Evolutionary conservation across 768 basidiomycete genomes (phyloP).

Genomic region (Paxillus ammoniavirescens): DNA sequence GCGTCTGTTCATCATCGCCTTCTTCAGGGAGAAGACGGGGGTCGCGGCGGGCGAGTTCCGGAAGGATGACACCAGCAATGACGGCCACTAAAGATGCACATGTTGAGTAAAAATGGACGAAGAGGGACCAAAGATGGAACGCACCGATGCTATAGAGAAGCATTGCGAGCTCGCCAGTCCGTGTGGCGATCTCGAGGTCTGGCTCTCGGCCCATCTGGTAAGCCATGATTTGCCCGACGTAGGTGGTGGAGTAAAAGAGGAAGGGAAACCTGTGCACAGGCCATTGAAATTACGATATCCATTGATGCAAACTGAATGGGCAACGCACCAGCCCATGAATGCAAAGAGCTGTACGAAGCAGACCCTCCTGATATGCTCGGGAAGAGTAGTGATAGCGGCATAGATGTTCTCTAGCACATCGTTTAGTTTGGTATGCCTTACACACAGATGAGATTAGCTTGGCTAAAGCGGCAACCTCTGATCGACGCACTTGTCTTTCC

Average conservation of each 20-base stretch:
- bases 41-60: slow-evolving; percentile 80
- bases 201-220: slow-evolving; percentile 71
- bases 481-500: slow-evolving; percentile 40
- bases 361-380: slow-evolving; percentile 81
- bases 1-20: slow-evolving; percentile 68
- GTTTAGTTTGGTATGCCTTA: slow-evolving; percentile 49
- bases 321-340: slow-evolving; percentile 89
- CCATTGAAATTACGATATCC: slow-evolving; percentile 8
- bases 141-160: slow-evolving; percentile 85
- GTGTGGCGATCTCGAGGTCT: slow-evolving; percentile 77
- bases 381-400: slow-evolving; percentile 68
- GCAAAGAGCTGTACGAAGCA: slow-evolving; percentile 94
- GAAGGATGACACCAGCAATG: slow-evolving; percentile 75
- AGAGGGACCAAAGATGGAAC: slow-evolving; percentile 2
- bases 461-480: background rate
- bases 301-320: background rate
- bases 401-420: slow-evolving; percentile 82
- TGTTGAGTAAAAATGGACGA: background rate
- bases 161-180: slow-evolving; percentile 86
- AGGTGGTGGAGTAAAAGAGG: slow-evolving; percentile 92
- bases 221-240: slow-evolving; percentile 93
- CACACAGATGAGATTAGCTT: slow-evolving; percentile 1
- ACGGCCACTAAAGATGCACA: slow-evolving; percentile 66
- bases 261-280: slow-evolving; percentile 76
- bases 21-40: slow-evolving; percentile 71